Conservation (phyloP, 768 basidiomycete species). For the Lactarius trivialis region DNA sequence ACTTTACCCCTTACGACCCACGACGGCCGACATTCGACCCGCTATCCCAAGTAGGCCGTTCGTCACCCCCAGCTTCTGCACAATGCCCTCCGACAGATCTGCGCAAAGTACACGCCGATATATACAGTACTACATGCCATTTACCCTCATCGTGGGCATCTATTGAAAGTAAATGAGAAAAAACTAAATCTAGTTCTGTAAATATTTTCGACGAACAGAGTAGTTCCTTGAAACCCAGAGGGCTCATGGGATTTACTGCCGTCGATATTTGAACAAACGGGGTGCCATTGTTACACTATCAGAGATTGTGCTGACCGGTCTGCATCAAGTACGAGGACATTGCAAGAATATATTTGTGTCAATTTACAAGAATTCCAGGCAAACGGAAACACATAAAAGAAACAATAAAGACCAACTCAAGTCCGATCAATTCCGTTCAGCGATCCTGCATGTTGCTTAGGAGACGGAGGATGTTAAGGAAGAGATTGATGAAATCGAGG, state of each 20-base stretch:
- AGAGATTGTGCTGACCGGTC: too few relatives aligned
- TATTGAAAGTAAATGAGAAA: too few relatives aligned
- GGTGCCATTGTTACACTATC: constrained; percentile 1
- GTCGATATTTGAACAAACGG: background rate
- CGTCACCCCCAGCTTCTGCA: background rate
- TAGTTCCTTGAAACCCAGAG: background rate
- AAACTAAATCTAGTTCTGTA: too few relatives aligned
- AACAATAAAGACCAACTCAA: background rate
- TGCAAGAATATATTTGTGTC: background rate
- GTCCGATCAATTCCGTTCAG: constrained; percentile 20
- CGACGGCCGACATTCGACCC: background rate
- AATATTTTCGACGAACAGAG: background rate
- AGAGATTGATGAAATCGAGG: constrained; percentile 89
- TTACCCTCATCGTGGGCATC: background rate
- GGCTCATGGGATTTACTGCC: background rate
- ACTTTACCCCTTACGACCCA: too few relatives aligned
- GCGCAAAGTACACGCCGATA: background rate
- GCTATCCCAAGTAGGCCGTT: background rate
- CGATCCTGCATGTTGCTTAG: constrained; percentile 50
- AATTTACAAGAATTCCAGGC: constrained; percentile 3
- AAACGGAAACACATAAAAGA: background rate
- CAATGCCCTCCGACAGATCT: background rate
- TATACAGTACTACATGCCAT: background rate
- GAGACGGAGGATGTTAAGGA: constrained; percentile 81
- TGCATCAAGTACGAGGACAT: background rate